Evolutionary conservation across 2,329 filamentous ascomycete species (phyloP).

Genomic region (Verticillium zaregamsianum): DNA sequence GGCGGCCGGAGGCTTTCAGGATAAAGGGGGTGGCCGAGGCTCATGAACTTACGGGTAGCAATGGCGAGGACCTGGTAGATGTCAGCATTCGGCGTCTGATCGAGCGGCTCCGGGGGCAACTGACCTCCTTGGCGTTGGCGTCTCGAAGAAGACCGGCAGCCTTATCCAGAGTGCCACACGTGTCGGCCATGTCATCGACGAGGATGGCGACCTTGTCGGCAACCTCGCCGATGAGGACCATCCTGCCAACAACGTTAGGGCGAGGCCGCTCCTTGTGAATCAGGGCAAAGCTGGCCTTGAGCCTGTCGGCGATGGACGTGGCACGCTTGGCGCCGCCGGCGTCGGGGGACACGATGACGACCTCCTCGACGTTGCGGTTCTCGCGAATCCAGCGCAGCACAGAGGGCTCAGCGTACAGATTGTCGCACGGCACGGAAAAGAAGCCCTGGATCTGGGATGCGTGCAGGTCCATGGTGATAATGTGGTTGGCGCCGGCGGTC

Average conservation of each 20-base stretch:
- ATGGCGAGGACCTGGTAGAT: conserved; percentile 1
- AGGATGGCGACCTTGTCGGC: conserved; percentile 89
- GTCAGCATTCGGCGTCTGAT: neutral
- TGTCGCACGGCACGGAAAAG: conserved; percentile 66
- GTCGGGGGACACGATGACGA: conserved; percentile 83
- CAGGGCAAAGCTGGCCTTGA: conserved; percentile 78
- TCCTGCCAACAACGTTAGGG: conserved; percentile 80
- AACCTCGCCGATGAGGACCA: conserved; percentile 93
- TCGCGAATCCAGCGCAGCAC: conserved; percentile 80
- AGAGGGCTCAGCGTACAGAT: conserved; percentile 83
- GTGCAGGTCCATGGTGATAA: conserved; percentile 87
- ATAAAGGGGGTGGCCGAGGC: neutral
- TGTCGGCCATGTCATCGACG: conserved; percentile 97
- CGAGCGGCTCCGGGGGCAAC: conserved; percentile 27
- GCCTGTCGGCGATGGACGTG: conserved; percentile 78
- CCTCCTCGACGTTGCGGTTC: conserved; percentile 70
- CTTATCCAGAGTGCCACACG: conserved; percentile 80
- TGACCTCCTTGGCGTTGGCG: conserved; percentile 76
- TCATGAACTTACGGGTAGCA: neutral
- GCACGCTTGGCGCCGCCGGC: conserved; percentile 84
- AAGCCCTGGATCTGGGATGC: conserved; percentile 85
- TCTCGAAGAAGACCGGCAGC: conserved; percentile 84
- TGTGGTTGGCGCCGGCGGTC: conserved; percentile 64
- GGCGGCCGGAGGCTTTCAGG: too few species aligned
- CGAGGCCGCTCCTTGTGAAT: conserved; percentile 91